Conservation (phyloP, 345 rosid species). For the Salix udensis region DNA sequence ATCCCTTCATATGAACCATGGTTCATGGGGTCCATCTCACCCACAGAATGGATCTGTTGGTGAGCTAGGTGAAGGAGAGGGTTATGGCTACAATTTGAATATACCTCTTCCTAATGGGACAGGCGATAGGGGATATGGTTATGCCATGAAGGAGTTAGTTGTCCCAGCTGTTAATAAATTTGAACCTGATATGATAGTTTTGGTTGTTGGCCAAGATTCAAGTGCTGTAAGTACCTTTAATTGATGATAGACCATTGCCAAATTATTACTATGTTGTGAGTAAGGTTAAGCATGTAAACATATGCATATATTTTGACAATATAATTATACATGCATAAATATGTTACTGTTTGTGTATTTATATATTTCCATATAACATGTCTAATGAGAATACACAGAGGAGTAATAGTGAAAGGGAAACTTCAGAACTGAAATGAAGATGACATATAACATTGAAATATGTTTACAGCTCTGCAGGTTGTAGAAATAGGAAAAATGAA, state of each 20-base stretch:
- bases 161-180: conserved; percentile 52
- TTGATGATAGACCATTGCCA: background rate
- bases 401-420: background rate
- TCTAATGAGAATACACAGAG: background rate
- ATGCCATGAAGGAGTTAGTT: conserved; percentile 63
- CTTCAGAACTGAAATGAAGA: background rate
- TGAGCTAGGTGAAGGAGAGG: conserved; percentile 76
- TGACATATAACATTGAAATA: background rate
- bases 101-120: conserved; percentile 91
- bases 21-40: conserved; percentile 96
- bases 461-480: background rate
- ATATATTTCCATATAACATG: background rate
- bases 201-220: conserved; percentile 85
- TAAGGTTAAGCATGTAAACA: background rate
- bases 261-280: background rate
- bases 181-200: conserved; percentile 62
- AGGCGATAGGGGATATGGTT: conserved; percentile 63
- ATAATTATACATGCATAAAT: background rate
- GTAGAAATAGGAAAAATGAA: background rate
- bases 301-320: background rate
- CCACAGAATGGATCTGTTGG: conserved; percentile 66
- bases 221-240: conserved; percentile 67
- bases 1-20: conserved; percentile 94
- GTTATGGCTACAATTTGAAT: conserved; percentile 77
- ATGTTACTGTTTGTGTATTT: too few relatives aligned